phyloP scores from a whole-genome alignment of 2,329 filamentous ascomycete species.

The Xylariaceae sp. region DNA sequence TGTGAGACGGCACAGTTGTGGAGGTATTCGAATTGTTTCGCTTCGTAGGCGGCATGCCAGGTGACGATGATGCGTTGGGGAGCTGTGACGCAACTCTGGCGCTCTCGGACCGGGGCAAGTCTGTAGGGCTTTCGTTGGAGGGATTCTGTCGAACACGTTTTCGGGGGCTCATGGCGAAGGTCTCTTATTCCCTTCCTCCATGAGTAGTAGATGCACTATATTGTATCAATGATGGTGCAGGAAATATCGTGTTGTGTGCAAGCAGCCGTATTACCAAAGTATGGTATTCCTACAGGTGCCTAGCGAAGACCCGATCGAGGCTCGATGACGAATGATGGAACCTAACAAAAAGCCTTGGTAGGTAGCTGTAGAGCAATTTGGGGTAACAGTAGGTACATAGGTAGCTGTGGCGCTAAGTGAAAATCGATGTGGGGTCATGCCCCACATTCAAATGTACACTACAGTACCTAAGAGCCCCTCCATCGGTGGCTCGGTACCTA shows the following conservation, averaged over 20 bases:
- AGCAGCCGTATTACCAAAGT: too few relatives aligned
- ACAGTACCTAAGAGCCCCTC: not conserved
- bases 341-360: too few relatives aligned
- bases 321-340: too few relatives aligned
- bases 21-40: constrained; percentile 29
- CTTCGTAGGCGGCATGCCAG: constrained; percentile 33
- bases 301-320: too few relatives aligned
- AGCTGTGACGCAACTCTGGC: constrained; percentile 37
- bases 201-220: constrained; percentile 8
- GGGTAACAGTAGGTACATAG: too few relatives aligned
- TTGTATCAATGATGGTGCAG: not conserved
- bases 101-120: constrained; percentile 30
- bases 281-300: too few relatives aligned
- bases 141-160: constrained; percentile 51
- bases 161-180: constrained; percentile 47
- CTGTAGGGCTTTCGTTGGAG: constrained; percentile 33
- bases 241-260: too few relatives aligned
- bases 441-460: too few relatives aligned
- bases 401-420: too few relatives aligned
- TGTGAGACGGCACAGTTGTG: constrained; percentile 22
- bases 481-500: not conserved
- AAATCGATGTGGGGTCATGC: too few relatives aligned
- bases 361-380: too few relatives aligned
- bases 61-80: constrained; percentile 22
- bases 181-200: constrained; percentile 13